Base-by-base conservation (phyloP, 768 basidiomycete species). In the Lactifluus hygrophoroides region DNA sequence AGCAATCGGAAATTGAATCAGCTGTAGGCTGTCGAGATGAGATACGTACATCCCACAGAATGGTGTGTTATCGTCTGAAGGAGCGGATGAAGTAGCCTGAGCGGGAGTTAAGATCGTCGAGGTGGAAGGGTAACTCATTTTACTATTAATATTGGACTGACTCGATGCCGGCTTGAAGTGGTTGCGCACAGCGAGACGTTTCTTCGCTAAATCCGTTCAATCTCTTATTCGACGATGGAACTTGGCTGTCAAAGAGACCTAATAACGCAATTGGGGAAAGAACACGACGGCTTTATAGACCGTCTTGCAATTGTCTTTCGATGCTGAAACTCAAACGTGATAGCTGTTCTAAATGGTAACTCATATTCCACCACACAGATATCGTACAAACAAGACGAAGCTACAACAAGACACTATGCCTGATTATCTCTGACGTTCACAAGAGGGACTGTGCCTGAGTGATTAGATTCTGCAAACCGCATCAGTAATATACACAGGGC, bases 31-130 rank as follows among this genome's bases (percentile, higher is more conserved):
- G 16, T 19, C 30, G 3, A 4, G 34, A n/a, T n/a, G n/a, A n/a
- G n/a, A 10, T 17, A 55, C 59, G n/a, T 17, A 60, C 59, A 60
- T 51, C 23, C 54, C 49, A n/a, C 59, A 60, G 23, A 56, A 46
- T 21, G 49, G 43, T 9, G 43, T 23, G 3, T 56, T 34, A 27
- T 56, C 40, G 4, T 55, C 58, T 11, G 40, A n/a, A 21, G n/a
- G n/a, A 54, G 49, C 27, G 0, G 34, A 21, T 42, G 34, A 48
- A 19, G 45, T 42, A 9, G 30, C 30, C 9, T 58, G 50, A 1
- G 44, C 35, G 17, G 57, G 50, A 30, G 50, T 58, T 27, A 38
- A 1, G 27, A 58, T 51, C 35, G 27, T 32, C n/a, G 50, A 8
- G 11, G 50, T 35, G 17, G 25, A 49, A 34, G 48, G 14, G 11